phyloP scores from a whole-genome alignment of 768 basidiomycete genomes.

The Suillus cothurnatus region DNA sequence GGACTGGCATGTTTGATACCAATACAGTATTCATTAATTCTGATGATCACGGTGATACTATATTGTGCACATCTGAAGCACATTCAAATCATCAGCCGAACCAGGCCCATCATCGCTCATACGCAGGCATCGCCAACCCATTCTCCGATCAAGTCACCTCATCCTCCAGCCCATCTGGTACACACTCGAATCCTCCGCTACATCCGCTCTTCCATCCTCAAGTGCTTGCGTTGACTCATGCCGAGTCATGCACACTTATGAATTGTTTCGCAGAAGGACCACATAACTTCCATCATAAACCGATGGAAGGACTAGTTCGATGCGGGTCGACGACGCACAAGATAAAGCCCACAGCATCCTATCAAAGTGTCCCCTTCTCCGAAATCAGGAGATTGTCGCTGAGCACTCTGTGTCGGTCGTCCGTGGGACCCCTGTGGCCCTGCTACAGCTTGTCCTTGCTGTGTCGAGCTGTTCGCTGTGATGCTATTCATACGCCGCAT shows the following conservation, averaged over 20 bases:
- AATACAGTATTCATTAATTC: too few species aligned
- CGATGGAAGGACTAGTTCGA: not conserved
- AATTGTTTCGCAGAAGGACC: too few species aligned
- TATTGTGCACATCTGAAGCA: too few species aligned
- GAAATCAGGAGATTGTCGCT: not conserved
- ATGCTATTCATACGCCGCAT: not conserved
- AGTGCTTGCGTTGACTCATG: too few species aligned
- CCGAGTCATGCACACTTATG: too few species aligned
- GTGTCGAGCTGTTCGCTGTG: not conserved
- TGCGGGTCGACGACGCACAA: not conserved
- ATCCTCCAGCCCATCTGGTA: constrained; percentile 61
- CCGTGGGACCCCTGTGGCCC: not conserved
- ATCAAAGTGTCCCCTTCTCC: not conserved
- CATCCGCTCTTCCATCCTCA: constrained; percentile 42
- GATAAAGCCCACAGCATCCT: not conserved
- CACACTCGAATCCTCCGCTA: constrained; percentile 55
- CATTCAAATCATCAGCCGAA: not conserved
- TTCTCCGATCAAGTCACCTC: constrained; percentile 30
- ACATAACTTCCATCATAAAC: too few species aligned
- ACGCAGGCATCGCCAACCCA: not conserved
- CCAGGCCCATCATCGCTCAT: not conserved
- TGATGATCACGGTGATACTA: too few species aligned
- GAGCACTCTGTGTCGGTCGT: not conserved
- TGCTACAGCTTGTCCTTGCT: too few species aligned
- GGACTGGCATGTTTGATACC: too few species aligned